Percentiles rank a stretch among this genome's conserved stretches.
Conservation (phyloP, 2,329 filamentous ascomycete genomes). For the Alternaria brassicae region DNA sequence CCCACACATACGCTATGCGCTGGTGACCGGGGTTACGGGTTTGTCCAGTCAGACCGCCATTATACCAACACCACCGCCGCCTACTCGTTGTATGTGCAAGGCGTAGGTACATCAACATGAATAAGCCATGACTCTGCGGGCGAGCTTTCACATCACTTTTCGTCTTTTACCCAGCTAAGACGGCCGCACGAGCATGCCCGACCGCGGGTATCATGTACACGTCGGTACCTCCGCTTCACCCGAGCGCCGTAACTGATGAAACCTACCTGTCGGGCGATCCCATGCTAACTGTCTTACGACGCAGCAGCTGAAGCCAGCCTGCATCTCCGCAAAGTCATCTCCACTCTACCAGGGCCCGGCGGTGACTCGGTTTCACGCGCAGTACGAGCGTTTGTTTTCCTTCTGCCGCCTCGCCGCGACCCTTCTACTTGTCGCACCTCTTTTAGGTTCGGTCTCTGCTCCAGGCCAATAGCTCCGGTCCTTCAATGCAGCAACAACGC, state of each 20-base stretch:
- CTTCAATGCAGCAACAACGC: constrained; percentile 11
- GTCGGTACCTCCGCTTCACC: constrained; percentile 20
- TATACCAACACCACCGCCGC: constrained; percentile 8
- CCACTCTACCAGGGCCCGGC: constrained; percentile 9
- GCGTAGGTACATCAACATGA: constrained; percentile 12
- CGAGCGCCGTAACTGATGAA: constrained; percentile 20
- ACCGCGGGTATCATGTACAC: constrained; percentile 15
- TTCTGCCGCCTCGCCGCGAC: constrained; percentile 22
- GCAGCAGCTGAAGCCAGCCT: constrained; percentile 22
- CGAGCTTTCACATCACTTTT: not conserved
- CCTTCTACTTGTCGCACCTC: constrained; percentile 24
- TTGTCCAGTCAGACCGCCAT: constrained; percentile 15
- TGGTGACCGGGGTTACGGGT: constrained; percentile 11
- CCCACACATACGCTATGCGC: constrained; percentile 6
- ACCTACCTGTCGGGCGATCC: constrained; percentile 16
- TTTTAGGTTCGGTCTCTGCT: constrained; percentile 18
- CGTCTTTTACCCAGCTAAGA: constrained; percentile 1
- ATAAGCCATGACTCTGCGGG: not conserved
- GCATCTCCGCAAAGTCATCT: constrained; percentile 16
- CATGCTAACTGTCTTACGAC: constrained; percentile 25
- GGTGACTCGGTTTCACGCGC: constrained; percentile 30
- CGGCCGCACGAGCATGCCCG: constrained; percentile 10
- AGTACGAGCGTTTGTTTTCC: constrained; percentile 22
- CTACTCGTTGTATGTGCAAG: constrained; percentile 20
- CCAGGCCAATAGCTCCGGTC: constrained; percentile 4